These are phyloP conservation scores for Suillus occidentalis DNA, from an alignment of 768 basidiomycete species.

Conservation along the genomic window DNA sequence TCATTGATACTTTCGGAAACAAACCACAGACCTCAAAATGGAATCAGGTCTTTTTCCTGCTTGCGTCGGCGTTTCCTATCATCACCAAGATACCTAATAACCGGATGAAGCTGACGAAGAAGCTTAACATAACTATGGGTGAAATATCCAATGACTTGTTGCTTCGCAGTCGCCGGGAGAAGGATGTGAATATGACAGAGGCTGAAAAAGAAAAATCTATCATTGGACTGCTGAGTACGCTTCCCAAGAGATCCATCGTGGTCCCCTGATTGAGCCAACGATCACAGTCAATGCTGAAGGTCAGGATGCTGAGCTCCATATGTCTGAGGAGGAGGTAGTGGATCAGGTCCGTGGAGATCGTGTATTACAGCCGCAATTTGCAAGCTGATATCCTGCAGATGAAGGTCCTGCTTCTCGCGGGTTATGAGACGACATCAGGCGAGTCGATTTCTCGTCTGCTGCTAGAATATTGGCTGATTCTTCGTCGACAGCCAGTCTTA, in stretches of 20 bases:
- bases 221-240: conserved; percentile 15
- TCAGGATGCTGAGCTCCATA: conserved; percentile 20
- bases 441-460: conserved; percentile 3
- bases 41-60: conserved; percentile 35
- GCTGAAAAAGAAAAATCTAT: conserved; percentile 20
- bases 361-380: neutral
- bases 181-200: conserved; percentile 22
- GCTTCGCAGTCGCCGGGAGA: conserved; percentile 33
- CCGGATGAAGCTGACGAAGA: conserved; percentile 28
- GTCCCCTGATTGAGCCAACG: neutral
- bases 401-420: conserved; percentile 14
- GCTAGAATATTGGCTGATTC: neutral
- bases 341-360: conserved; percentile 6
- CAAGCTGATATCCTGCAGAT: conserved; percentile 9
- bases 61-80: conserved; percentile 37
- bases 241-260: neutral
- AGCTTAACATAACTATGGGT: conserved; percentile 34
- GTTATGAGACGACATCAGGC: conserved; percentile 27
- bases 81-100: conserved; percentile 35
- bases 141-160: conserved; percentile 41
- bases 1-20: conserved; percentile 38
- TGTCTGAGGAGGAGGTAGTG: conserved; percentile 25
- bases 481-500: conserved; percentile 3
- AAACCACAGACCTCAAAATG: conserved; percentile 19
- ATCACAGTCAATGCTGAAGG: conserved; percentile 37